Conservation (phyloP, 371 early-diverging fungal genomes). For the Quaeritorhiza haematococci region DNA sequence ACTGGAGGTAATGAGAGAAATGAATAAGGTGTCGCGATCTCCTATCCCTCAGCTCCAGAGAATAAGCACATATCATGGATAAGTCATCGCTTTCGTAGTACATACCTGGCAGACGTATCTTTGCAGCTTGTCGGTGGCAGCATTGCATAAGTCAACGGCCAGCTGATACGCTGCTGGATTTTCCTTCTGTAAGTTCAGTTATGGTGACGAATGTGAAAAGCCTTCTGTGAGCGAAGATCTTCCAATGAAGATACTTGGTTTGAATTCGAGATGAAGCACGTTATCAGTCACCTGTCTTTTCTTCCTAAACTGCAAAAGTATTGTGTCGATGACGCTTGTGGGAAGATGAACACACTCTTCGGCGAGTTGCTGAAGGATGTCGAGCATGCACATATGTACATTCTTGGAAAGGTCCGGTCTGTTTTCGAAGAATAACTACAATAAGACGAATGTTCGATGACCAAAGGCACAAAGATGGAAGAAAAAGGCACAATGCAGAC, state of each 20-base stretch:
- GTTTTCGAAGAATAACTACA: slow-evolving; percentile 8
- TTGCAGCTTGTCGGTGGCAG: slow-evolving; percentile 74
- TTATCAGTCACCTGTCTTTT: slow-evolving; percentile 46
- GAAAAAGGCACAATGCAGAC: slow-evolving; percentile 27
- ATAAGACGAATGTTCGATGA: neutral
- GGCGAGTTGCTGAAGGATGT: slow-evolving; percentile 75
- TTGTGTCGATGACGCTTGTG: slow-evolving; percentile 71
- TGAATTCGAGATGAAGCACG: neutral
- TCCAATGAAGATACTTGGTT: too few relatives aligned
- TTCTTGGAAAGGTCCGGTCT: slow-evolving; percentile 67
- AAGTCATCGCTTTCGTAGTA: neutral
- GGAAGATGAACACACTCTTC: slow-evolving; percentile 69
- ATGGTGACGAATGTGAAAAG: neutral
- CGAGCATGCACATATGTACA: slow-evolving; percentile 73
- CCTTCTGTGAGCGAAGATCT: too few relatives aligned
- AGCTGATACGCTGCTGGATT: slow-evolving; percentile 70
- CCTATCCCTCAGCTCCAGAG: too few relatives aligned
- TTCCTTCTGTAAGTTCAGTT: slow-evolving; percentile 40
- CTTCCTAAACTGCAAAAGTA: slow-evolving; percentile 68
- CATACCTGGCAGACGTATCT: slow-evolving; percentile 71
- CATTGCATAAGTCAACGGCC: slow-evolving; percentile 76
- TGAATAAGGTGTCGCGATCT: too few relatives aligned
- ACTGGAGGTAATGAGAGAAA: slow-evolving; percentile 29
- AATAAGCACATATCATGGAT: neutral
- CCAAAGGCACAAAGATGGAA: neutral